Base-by-base conservation (phyloP, 1,284 basidiomycete species). In the Boletus sp. region DNA sequence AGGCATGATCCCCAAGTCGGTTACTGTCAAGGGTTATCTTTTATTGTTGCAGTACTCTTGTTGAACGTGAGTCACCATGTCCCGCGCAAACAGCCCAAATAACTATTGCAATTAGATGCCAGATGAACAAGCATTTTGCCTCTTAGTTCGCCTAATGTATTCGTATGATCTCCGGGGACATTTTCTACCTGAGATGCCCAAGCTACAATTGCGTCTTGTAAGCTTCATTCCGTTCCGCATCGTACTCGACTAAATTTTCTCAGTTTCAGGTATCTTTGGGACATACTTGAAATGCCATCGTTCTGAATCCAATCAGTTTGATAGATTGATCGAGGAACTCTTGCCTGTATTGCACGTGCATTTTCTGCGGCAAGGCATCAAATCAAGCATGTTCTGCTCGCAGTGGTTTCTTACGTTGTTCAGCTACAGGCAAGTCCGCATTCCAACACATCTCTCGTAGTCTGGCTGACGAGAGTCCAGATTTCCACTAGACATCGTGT, bases 351-450 rank as follows among this genome's bases (percentile, higher is more conserved):
- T 99, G 7, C 88, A 97, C 64, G 72, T 92, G 16, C 96, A 98
- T 69, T 88, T 99, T 59, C 71, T 94, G 26, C 81, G 94, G 36
- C 90, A 96, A 68, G 94, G 95, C 27, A 75, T 98, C 62, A 96
- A 95, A 68, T 93, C 91, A 41, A 94, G 88, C 70, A 98, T 98
- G 94, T 99, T 90, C 64, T 88, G 85, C 60, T 93, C 89, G 14
- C 94, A 97, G 62, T 99, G 96, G 95, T 97, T 98, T 70, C 78
- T 99, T 67, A 99, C 95, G 0, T 75, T 99, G 64, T 99, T 98
- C 72, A 92, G 91, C 58, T 95, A 94, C 68, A 81, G 89, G 89
- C 86, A 60, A 57, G 79, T 66, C n/a, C 20, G 22, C 7, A 19
- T 39, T 42, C 16, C 32, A 29, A 29, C 44, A 30, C 20, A 37